Evolutionary conservation across 805 yeast species (phyloP).

Genomic region (Lipomyces yamadae): DNA sequence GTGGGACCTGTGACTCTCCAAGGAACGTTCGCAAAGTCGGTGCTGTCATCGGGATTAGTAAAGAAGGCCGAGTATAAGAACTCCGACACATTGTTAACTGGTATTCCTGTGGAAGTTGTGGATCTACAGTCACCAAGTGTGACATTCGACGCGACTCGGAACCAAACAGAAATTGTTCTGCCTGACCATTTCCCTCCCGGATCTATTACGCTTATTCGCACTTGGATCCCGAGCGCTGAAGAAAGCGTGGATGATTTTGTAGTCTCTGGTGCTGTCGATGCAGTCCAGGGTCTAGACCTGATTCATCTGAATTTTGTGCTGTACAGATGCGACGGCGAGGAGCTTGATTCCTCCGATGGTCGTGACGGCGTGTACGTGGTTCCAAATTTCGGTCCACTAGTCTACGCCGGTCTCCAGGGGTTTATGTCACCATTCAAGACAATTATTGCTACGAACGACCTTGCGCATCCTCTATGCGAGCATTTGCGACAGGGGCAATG

Average conservation of each 20-base stretch:
- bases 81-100: slow-evolving; percentile 53
- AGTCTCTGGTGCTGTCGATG: slow-evolving; percentile 71
- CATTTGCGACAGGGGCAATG: slow-evolving; percentile 83
- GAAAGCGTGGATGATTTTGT: slow-evolving; percentile 65
- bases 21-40: slow-evolving; percentile 50
- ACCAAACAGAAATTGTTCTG: slow-evolving; percentile 59
- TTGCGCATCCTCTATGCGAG: slow-evolving; percentile 81
- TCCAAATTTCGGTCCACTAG: slow-evolving; percentile 74
- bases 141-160: slow-evolving; percentile 49
- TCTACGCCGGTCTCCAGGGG: slow-evolving; percentile 92
- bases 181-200: slow-evolving; percentile 83
- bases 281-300: slow-evolving; percentile 63
- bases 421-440: slow-evolving; percentile 74
- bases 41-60: slow-evolving; percentile 62
- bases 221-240: slow-evolving; percentile 70
- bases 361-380: slow-evolving; percentile 71
- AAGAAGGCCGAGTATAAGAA: slow-evolving; percentile 56
- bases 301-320: slow-evolving; percentile 75
- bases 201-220: slow-evolving; percentile 81
- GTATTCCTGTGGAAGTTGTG: slow-evolving; percentile 68
- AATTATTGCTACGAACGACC: slow-evolving; percentile 69
- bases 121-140: slow-evolving; percentile 58
- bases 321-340: slow-evolving; percentile 85
- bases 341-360: slow-evolving; percentile 77
- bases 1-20: slow-evolving; percentile 44